Evolutionary conservation across 345 rosid species (phyloP).

Genomic region (Gynandropsis gynandra): DNA sequence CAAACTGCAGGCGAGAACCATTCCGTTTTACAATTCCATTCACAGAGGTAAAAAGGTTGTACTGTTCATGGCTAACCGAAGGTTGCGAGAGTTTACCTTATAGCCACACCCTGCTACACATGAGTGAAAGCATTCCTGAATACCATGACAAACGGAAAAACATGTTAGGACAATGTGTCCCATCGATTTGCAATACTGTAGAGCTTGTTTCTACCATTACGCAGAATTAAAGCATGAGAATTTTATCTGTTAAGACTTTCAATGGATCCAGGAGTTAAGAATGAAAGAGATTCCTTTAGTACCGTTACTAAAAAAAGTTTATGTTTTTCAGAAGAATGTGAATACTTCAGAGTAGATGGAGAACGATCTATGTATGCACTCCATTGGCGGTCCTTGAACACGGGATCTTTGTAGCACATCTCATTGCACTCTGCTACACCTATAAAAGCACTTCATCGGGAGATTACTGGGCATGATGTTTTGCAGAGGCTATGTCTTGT

Average conservation of each 20-base stretch:
- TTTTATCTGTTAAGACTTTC: not conserved
- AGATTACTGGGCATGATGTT: too few species aligned
- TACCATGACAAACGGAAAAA: slow-evolving; percentile 4
- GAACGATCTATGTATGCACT: slow-evolving; percentile 89
- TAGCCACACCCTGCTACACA: slow-evolving; percentile 90
- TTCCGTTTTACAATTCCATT: slow-evolving; percentile 2
- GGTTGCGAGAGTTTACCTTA: slow-evolving; percentile 45
- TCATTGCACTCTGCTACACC: slow-evolving; percentile 76
- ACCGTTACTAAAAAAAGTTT: not conserved
- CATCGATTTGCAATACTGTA: not conserved
- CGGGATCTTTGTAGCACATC: slow-evolving; percentile 96
- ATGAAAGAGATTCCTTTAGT: too few species aligned
- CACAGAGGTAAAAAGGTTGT: slow-evolving; percentile 16
- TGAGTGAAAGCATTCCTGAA: slow-evolving; percentile 82
- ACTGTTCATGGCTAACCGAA: not conserved
- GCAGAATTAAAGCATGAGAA: too few species aligned
- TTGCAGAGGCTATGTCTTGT: too few species aligned
- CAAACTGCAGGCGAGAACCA: slow-evolving; percentile 46
- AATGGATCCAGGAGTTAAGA: not conserved
- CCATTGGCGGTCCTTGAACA: slow-evolving; percentile 83
- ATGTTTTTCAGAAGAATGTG: too few species aligned
- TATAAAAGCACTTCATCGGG: too few species aligned
- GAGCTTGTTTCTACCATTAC: not conserved
- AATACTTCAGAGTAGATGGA: slow-evolving; percentile 78
- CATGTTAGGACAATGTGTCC: not conserved